A percentile compares a stretch with the other conserved stretches of the same genome.
Evolutionary conservation across 192 early-diverging fungal species (phyloP).

Genomic region (Backusella sp.): DNA sequence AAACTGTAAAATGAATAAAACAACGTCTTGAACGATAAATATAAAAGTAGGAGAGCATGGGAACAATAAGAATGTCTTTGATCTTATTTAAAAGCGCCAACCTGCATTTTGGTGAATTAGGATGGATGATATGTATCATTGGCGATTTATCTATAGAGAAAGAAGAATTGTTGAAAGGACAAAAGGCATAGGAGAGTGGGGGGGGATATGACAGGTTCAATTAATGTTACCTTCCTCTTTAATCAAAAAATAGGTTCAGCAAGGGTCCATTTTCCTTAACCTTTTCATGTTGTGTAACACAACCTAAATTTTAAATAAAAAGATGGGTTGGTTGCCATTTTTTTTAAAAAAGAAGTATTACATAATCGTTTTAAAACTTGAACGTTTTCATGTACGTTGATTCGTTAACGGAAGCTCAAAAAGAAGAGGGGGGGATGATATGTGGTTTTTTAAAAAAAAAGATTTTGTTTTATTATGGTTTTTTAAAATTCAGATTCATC

Average conservation of each 20-base stretch:
- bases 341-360: not conserved
- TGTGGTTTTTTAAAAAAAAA: not conserved
- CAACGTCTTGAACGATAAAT: not conserved
- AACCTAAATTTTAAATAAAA: not conserved
- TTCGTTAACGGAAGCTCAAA: not conserved
- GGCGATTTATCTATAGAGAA: no score
- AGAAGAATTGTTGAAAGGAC: not conserved
- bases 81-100: no score
- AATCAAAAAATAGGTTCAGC: slow-evolving; percentile 4
- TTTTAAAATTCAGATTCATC: not conserved
- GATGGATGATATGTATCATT: no score
- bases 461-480: not conserved
- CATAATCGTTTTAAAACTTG: not conserved
- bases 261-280: not conserved
- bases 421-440: not conserved
- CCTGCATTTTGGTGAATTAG: no score
- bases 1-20: not conserved
- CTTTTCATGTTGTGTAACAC: not conserved
- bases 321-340: not conserved
- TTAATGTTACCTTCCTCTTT: slow-evolving; percentile 4
- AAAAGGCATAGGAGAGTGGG: not conserved
- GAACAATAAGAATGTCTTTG: no score
- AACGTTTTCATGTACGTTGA: not conserved
- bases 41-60: not conserved
- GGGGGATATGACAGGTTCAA: not conserved